These are phyloP conservation scores for Vickermania ingenoplastis DNA, from an alignment of 208 protist species.

Conservation along the genomic window DNA sequence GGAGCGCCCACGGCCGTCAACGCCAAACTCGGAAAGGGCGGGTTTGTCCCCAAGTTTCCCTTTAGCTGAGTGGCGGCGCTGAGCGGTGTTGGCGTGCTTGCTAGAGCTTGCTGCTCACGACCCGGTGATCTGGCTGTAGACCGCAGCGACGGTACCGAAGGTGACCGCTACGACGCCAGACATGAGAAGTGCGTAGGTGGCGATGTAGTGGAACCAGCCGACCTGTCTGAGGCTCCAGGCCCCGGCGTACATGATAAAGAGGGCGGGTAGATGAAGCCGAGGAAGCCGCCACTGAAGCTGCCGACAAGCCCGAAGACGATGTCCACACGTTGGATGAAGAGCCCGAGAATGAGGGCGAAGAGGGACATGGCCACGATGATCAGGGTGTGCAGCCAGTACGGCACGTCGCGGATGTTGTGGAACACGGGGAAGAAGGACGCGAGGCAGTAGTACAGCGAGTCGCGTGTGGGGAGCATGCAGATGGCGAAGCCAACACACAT, in stretches of 20 bases:
- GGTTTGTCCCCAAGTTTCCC: background rate
- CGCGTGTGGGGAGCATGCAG: constrained; percentile 58
- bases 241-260: constrained; percentile 69
- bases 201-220: constrained; percentile 36
- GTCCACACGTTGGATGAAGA: constrained; percentile 71
- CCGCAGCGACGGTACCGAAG: constrained; percentile 56
- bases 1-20: background rate
- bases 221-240: constrained; percentile 43
- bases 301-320: constrained; percentile 75
- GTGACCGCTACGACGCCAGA: constrained; percentile 53
- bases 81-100: background rate
- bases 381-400: constrained; percentile 31
- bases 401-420: too few species aligned
- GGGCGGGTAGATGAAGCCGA: constrained; percentile 76
- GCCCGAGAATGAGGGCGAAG: constrained; percentile 46
- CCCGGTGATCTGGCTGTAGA: constrained; percentile 24
- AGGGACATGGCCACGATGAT: constrained; percentile 34
- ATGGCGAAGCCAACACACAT: constrained; percentile 71
- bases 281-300: constrained; percentile 52
- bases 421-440: constrained; percentile 29
- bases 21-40: background rate
- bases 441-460: constrained; percentile 60
- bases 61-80: too few species aligned
- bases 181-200: constrained; percentile 35
- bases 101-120: background rate